Base-by-base conservation (phyloP, 768 basidiomycete genomes). In the Clavaria fumosa region DNA sequence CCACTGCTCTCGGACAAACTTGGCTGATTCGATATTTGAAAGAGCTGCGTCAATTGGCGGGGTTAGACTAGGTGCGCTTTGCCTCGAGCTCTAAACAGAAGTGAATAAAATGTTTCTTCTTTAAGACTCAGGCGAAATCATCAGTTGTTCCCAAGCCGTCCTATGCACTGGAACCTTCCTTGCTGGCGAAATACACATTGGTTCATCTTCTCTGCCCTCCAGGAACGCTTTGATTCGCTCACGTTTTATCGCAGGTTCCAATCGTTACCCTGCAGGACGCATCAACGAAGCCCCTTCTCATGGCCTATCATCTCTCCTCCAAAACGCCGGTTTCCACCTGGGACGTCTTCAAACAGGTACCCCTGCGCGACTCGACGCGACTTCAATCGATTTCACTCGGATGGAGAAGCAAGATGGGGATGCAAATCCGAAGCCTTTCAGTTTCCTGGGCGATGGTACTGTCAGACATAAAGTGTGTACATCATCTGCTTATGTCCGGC, bases 101-200 rank as follows among this genome's bases (percentile, higher is more conserved):
- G n/a, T n/a, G n/a, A n/a, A n/a, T n/a, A n/a, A n/a, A n/a, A n/a
- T n/a, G 9, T 19, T 34, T 14, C 21, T 20, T 34, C 11, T 34
- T 20, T 14, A 14, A 85, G 85, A 85, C 22, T 64, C 70, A 3
- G 82, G 84, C 7, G 78, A 88, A 35, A 50, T 75, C 12, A 74
- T 91, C 20, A 59, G 61, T 12, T 91, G 85, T 48, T 74, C 78
- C 3, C 75, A 78, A 45, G 82, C 90, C 7, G 80, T 93, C 20
- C 69, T 93, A 10, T 88, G 85, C 47, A 91, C 88, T 0, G 89
- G 89, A 5, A 93, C 89, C 0, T 93, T 93, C 52, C 67, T 93
- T 18, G 79, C 80, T 2, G 89, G 84, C 7, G 84, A 91, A 58
- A 86, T 90, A 31, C 88, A 91, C 49, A 82, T 93, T 32, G 88